Base-by-base conservation (phyloP, 495 filamentous ascomycete species). In the Neurospora sp. region DNA sequence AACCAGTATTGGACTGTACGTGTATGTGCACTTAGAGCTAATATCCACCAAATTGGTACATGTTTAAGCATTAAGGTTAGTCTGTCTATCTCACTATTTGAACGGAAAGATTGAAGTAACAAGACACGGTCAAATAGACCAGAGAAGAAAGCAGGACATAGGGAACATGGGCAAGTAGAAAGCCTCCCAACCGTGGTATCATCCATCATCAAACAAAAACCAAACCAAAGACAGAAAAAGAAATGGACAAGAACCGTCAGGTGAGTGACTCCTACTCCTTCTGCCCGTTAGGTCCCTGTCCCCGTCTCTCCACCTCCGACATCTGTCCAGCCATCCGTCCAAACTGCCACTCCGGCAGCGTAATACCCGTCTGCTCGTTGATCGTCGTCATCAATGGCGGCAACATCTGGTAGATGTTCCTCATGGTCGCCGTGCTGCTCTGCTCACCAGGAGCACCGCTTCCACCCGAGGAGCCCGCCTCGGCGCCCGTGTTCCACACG, bases 291-390 rank as follows among this genome's bases (percentile, higher is more conserved):
- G 49, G 2, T 7, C 14, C 54, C 54, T 35, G 54, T 62, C 46
- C 46, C 20, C 54, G 54, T 62, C 72, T 37, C 75, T 81, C 75
- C 9, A 74, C 39, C 76, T 81, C 70, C 31, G 74, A 73, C 75
- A 79, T 80, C 66, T 78, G 76, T 2, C 66, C 76, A 18, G 83
- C 83, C 38, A 88, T 71, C 27, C 82, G 83, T 0, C 87, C 87
- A 75, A 88, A 88, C 79, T 88, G 86, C 93, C 93, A 95, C 46
- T 88, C 84, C 12, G 93, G 93, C 12, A 93, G 88, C 11, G 84
- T 83, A 69, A 94, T 93, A 0, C 93, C 93, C 0, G 92, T 94
- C 82, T 96, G 93, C 16, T 96, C 93, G 76, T 94, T 89, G 77
- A 96, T 94, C 0, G 93, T 95, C 3, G 84, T 88, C 81, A 96